Percentiles rank a stretch among this genome's conserved stretches.
phyloP scores from a whole-genome alignment of 1,284 basidiomycete genomes.

The Fomitopsis schrenkii region DNA sequence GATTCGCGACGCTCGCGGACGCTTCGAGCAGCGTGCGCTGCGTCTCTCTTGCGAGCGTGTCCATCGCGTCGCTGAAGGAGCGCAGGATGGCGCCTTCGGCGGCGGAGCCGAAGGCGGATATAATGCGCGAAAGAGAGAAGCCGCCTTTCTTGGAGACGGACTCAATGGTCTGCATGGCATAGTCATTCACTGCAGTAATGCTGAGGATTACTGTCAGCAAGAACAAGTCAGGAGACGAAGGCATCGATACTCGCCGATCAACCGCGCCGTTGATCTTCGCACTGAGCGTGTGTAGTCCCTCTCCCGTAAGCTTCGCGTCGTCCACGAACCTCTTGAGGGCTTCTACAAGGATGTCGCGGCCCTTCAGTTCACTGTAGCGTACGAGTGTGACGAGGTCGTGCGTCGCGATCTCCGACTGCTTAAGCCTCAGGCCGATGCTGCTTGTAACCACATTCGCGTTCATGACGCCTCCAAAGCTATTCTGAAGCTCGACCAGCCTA shows the following conservation, averaged over 20 bases:
- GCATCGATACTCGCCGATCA: conserved; percentile 49
- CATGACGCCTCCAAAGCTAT: conserved; percentile 57
- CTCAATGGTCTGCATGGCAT: conserved; percentile 60
- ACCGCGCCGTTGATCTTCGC: conserved; percentile 64
- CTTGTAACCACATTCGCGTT: conserved; percentile 54
- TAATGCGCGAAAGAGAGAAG: conserved; percentile 32
- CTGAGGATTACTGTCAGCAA: conserved; percentile 27
- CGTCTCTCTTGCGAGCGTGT: conserved; percentile 48
- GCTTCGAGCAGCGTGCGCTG: conserved; percentile 58
- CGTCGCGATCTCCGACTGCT: conserved; percentile 74
- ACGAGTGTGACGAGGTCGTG: conserved; percentile 59
- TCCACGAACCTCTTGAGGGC: conserved; percentile 47
- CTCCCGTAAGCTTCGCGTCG: conserved; percentile 55
- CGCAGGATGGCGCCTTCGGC: conserved; percentile 41
- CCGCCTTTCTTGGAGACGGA: conserved; percentile 34
- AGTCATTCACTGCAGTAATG: conserved; percentile 66
- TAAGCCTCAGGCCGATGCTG: conserved; percentile 57
- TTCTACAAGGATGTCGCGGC: conserved; percentile 51
- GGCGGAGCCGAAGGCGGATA: conserved; percentile 26
- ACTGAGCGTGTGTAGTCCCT: conserved; percentile 52
- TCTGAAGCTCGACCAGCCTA: conserved; percentile 53
- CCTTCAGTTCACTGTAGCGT: conserved; percentile 52
- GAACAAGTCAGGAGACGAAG: background rate
- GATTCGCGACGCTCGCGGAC: conserved; percentile 45
- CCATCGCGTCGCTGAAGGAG: conserved; percentile 61